Conservation (phyloP, 1,284 basidiomycete genomes). For the Austroboletus sp. region DNA sequence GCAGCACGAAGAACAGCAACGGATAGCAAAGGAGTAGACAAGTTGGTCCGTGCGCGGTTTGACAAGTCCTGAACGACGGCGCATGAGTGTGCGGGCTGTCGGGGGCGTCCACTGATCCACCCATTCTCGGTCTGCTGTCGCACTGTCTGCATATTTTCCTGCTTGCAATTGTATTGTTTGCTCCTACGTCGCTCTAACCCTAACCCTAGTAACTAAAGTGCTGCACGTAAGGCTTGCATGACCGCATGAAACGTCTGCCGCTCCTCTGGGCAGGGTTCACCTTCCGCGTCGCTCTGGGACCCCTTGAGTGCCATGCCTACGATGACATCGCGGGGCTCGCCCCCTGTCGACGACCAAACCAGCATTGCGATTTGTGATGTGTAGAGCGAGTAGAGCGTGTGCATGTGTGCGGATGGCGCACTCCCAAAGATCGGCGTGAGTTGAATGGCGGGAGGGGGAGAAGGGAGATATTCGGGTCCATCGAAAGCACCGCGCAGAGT, state of each 20-base stretch:
- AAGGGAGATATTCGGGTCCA: conserved; percentile 43
- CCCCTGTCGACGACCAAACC: conserved; percentile 56
- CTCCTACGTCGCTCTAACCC: conserved; percentile 29
- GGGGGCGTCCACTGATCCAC: conserved; percentile 43
- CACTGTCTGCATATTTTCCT: conserved; percentile 33
- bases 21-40: too few species aligned
- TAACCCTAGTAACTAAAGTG: conserved; percentile 35
- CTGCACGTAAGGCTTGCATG: conserved; percentile 39
- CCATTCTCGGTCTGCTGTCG: too few species aligned
- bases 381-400: conserved; percentile 75
- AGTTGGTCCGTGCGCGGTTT: too few species aligned
- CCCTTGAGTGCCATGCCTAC: conserved; percentile 63
- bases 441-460: conserved; percentile 65
- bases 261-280: conserved; percentile 41
- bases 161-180: conserved; percentile 41
- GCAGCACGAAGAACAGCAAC: conserved; percentile 32
- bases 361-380: conserved; percentile 81
- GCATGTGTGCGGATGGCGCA: conserved; percentile 54
- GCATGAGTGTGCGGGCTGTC: conserved; percentile 41
- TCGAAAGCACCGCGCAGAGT: conserved; percentile 32
- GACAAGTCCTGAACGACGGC: too few species aligned
- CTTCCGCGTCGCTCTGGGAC: conserved; percentile 31
- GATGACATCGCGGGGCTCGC: conserved; percentile 49
- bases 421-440: conserved; percentile 74
- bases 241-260: conserved; percentile 56